Evolutionary conservation across 148 eudicot genomes (phyloP), one percentile per base, ranked within the genome.

Genomic region (Vaccinium macrocarpon): DNA sequence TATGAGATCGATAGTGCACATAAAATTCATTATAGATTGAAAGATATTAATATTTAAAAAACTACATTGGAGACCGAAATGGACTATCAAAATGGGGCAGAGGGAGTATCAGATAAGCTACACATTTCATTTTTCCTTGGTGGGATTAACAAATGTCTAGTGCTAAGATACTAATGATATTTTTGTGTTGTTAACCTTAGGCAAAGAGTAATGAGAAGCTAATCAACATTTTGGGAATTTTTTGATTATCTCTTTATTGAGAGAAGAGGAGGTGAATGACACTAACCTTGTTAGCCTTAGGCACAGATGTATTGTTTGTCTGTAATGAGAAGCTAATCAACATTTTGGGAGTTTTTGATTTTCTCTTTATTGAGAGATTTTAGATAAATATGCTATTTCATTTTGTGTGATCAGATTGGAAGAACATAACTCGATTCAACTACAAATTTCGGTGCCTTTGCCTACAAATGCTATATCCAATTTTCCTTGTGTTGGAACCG

Each of bases 401-500:
- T 29, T 79, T 55, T 56, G 25, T 79, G 48, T 56, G 81, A 29
- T 27, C 59, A 79, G 81, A 79, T 42, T 55, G 35, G 81, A 79
- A 55, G 81, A 53, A 32, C 64, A 79, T 19, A 18, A 29, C 61
- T 32, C 48, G 7, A 29, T 56, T 53, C 81, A 8, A 32, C 81
- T 55, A 7, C 81, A 56, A 46, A 29, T 79, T 55, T 53, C 81
- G 2, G 42, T 23, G 23, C 81, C 66, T 79, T 55, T 79, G 81
- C 81, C 66, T 32, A 8, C n/a, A 56, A 32, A 56, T 56, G 11
- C 18, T 79, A 0, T 79, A 14, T 18, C n/a, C n/a, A 32, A 79
- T 15, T 79, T 79, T 56, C 81, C 81, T 79, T 56, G 81, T 32
- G 68, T 79, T 79, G 81, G 68, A 10, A 79, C 81, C 16, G 81